Conservation (phyloP, 768 basidiomycete genomes). For the Roridomyces roridus region DNA sequence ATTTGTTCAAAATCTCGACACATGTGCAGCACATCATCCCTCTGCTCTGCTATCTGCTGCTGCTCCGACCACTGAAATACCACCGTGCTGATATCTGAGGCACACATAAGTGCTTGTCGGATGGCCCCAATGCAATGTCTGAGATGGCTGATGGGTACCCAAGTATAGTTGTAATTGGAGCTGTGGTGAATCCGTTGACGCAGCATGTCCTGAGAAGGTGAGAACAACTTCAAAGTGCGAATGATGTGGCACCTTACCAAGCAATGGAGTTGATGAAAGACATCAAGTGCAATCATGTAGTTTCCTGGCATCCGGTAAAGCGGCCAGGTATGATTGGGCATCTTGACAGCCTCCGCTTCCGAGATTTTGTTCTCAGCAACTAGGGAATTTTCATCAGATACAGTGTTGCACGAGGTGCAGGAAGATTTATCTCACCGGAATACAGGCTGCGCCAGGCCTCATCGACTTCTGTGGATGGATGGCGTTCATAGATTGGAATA, state of each 20-base stretch:
- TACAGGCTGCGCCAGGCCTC: conserved; percentile 32
- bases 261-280: conserved; percentile 39
- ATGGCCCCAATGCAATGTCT: conserved; percentile 33
- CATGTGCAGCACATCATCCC: conserved; percentile 6
- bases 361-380: conserved; percentile 22
- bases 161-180: conserved; percentile 29
- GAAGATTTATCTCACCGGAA: too few species aligned
- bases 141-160: neutral
- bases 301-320: conserved; percentile 31
- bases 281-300: conserved; percentile 31
- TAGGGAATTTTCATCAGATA: too few species aligned
- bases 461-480: conserved; percentile 26
- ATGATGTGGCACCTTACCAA: conserved; percentile 32
- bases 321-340: conserved; percentile 30
- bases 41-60: neutral
- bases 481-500: conserved; percentile 13
- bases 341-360: conserved; percentile 26
- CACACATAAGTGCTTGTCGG: conserved; percentile 31
- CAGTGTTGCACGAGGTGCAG: too few species aligned
- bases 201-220: conserved; percentile 19
- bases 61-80: conserved; percentile 16
- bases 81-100: conserved; percentile 28
- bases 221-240: conserved; percentile 15
- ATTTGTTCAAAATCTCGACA: conserved; percentile 7
- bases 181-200: conserved; percentile 26